Base-by-base conservation (phyloP, 306 rosid genomes). In the Castanospermum australe region DNA sequence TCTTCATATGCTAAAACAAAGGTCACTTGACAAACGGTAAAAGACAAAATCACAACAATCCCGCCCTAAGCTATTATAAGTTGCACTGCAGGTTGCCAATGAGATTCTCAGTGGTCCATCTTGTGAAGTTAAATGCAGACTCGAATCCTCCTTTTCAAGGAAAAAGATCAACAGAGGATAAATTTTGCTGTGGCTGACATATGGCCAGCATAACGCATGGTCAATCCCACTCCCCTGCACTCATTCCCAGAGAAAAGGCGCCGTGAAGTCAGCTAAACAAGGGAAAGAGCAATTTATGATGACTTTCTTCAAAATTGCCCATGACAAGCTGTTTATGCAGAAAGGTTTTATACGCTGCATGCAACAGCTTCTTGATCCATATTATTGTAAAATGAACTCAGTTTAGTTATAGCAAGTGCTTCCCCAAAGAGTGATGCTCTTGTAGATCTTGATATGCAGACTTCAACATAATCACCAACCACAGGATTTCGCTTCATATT, bases 401-500 rank as follows among this genome's bases (percentile, higher is more conserved):
- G 76, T 83, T 89, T 93, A 15, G 89, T 93, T 67, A 93, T 82
- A 45, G 96, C 94, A 81, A 89, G 82, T 45, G 96, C 92, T 76
- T 90, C 94, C n/a, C 99, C 99, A 56, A 77, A 85, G 25, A 95
- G 90, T 13, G 99, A 93, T 18, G 99, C 98, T 84, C 92, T 86
- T 2, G 97, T 74, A 64, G 99, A 95, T 82, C 88, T 91, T 75
- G 82, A 84, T 85, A 95, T 82, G 35, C 63, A 84, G 36, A 96
- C 98, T 89, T 96, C 99, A 68, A 91, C 99, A 66, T 51, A 96
- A 83, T 96, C 98, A n/a, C 99, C 99, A 22, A 91, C 86, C 35
- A 71, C 67, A 4, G 97, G 92, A 66, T 88, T 90, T 70, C 94
- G 83, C 48, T 52, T 74, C 51, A 86, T 88, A 56, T 73, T 81